These are phyloP conservation scores for Stagonosporopsis chrysanthemi DNA, from an alignment of 2,329 filamentous ascomycete species.

Conservation along the genomic window DNA sequence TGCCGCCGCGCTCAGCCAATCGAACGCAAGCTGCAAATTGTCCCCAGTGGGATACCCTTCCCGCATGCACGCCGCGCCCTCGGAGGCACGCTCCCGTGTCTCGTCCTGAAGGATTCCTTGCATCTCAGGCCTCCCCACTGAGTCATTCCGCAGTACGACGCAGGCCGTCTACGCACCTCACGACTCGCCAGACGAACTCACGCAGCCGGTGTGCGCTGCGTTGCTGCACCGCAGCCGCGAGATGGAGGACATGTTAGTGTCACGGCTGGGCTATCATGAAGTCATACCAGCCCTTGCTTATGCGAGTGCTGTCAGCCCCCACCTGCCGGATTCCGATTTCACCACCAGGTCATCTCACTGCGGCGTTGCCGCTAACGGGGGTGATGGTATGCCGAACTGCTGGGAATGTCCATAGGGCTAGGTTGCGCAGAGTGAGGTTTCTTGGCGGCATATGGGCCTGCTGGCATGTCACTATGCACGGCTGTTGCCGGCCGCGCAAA, in stretches of 20 bases:
- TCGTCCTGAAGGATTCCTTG: slow-evolving; percentile 4
- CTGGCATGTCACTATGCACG: slow-evolving; percentile 9
- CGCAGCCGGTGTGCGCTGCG: background rate
- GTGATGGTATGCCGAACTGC: background rate
- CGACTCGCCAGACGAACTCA: slow-evolving; percentile 1
- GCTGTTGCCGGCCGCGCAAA: slow-evolving; percentile 12
- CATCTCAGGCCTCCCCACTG: slow-evolving; percentile 8
- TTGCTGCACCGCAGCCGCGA: background rate
- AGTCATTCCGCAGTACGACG: slow-evolving; percentile 4
- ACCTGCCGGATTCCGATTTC: slow-evolving; percentile 14
- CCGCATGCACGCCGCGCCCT: background rate
- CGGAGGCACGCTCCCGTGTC: slow-evolving; percentile 4
- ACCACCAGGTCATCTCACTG: background rate
- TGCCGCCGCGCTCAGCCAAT: background rate
- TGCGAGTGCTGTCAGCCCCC: slow-evolving; percentile 19
- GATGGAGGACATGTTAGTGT: background rate
- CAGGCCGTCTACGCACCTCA: background rate
- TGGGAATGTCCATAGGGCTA: background rate
- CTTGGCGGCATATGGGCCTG: slow-evolving; percentile 11
- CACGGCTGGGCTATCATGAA: background rate
- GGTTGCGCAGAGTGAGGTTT: background rate
- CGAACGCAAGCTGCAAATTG: background rate
- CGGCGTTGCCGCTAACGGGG: background rate
- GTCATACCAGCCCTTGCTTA: background rate
- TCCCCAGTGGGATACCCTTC: background rate